Evolutionary conservation across 345 rosid species (phyloP), one percentile per base, ranked within the genome.

Genomic region (Euclidium syriacum): DNA sequence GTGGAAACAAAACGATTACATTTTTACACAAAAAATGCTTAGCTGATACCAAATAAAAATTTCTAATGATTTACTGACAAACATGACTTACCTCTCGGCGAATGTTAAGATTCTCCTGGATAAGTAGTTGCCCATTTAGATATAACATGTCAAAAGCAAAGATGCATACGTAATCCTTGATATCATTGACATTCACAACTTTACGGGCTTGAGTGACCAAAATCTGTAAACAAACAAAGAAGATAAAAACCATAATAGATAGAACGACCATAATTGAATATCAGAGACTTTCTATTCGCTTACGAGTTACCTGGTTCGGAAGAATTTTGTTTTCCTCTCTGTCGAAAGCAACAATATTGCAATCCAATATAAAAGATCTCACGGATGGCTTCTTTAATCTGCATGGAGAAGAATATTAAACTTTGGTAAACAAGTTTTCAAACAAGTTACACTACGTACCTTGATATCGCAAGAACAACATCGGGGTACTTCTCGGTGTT

Each of bases 401-500:
- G 85, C 73, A 73, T 22, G n/a, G n/a, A 25, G 41, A 58, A 49
- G 27, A 30, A 57, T 19, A 64, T 25, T 50, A 17, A 12, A 15
- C 33, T 26, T 63, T 46, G 42, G 65, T n/a, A n/a, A n/a, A n/a
- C 41, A 19, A 10, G 7, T 24, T 34, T 58, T 64, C 50, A 26
- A 41, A 58, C 53, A 50, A 50, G 51, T 35, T 52, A 43, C 9
- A 49, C 52, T 50, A 17, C 46, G 49, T 63, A 90, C 99, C 96
- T 84, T 67, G 96, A 77, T 66, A 84, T 72, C 6, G 88, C 78
- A 66, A 71, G 59, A 73, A 83, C 81, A 73, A 94, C 90, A 75
- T 94, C 97, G 1, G 97, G 97, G 73, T 72, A 94, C 66, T 94
- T 90, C 65, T 77, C 88, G 59, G 99, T 94, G 78, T 85, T 94